Percentiles rank a stretch among this genome's conserved stretches.
These are phyloP conservation scores for Mycena galopus DNA, from an alignment of 768 basidiomycete species.

Conservation along the genomic window DNA sequence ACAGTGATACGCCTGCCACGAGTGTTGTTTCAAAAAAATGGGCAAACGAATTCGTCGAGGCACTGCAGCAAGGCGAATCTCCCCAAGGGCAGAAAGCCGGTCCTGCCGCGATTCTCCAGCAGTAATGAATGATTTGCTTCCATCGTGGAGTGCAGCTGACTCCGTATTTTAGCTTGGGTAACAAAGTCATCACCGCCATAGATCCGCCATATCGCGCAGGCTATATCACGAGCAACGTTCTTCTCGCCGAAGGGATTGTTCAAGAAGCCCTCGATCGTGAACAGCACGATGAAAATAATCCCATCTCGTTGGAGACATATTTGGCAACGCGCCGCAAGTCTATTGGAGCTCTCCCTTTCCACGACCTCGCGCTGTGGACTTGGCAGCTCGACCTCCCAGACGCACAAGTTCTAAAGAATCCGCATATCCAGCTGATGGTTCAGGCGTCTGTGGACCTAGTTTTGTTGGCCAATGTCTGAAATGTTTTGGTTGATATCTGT, in stretches of 20 bases:
- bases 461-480: conserved; percentile 34
- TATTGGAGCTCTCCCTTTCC: conserved; percentile 34
- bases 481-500: not conserved
- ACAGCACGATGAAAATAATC: conserved; percentile 13
- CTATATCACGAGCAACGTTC: conserved; percentile 33
- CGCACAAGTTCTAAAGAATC: conserved; percentile 25
- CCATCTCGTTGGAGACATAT: conserved; percentile 36
- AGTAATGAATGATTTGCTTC: conserved; percentile 4
- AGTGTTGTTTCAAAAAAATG: conserved; percentile 29
- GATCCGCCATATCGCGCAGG: conserved; percentile 29
- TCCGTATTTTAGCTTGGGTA: conserved; percentile 11
- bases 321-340: conserved; percentile 34
- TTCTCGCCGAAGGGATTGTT: conserved; percentile 34
- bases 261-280: conserved; percentile 41
- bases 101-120: conserved; percentile 34
- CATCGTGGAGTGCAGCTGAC: not conserved
- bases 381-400: conserved; percentile 32
- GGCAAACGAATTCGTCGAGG: conserved; percentile 32
- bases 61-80: conserved; percentile 22
- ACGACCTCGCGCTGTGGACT: conserved; percentile 36
- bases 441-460: conserved; percentile 34
- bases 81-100: conserved; percentile 19
- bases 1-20: conserved; percentile 35
- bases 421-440: conserved; percentile 32
- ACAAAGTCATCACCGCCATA: conserved; percentile 31